Evolutionary conservation across 1,139 yeast genomes (phyloP).

Genomic region (Eremothecium gossypii): DNA sequence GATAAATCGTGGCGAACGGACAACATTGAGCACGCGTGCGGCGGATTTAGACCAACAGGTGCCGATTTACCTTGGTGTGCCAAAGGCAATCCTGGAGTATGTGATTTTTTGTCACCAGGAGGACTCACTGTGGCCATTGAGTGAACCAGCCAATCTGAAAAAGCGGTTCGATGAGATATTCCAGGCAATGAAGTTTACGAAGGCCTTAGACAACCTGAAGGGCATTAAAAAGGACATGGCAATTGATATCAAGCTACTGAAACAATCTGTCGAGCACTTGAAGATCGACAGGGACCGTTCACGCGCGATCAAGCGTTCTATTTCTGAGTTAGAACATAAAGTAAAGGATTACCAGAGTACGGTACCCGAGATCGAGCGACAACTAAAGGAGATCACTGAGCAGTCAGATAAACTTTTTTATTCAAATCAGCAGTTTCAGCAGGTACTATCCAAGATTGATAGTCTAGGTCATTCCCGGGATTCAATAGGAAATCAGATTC

Average conservation of each 20-base stretch:
- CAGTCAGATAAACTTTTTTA: conserved; percentile 60
- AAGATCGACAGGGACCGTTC: conserved; percentile 70
- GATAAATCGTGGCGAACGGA: conserved; percentile 54
- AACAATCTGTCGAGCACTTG: conserved; percentile 70
- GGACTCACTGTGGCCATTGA: conserved; percentile 92
- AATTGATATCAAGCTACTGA: conserved; percentile 61
- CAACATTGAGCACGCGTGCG: conserved; percentile 72
- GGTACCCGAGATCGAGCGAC: conserved; percentile 40
- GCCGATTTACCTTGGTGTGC: conserved; percentile 79
- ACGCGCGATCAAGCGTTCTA: conserved; percentile 41
- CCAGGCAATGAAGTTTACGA: conserved; percentile 88
- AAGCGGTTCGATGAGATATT: conserved; percentile 94
- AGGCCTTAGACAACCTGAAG: conserved; percentile 77
- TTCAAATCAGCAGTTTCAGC: conserved; percentile 75
- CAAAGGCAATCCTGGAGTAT: conserved; percentile 78
- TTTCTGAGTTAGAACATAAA: conserved; percentile 37
- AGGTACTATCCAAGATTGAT: conserved; percentile 55
- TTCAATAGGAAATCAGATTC: conserved; percentile 41
- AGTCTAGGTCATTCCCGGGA: conserved; percentile 42
- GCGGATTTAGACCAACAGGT: conserved; percentile 78
- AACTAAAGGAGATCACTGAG: conserved; percentile 45
- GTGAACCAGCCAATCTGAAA: conserved; percentile 83
- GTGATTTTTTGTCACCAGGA: conserved; percentile 98
- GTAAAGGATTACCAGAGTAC: conserved; percentile 42
- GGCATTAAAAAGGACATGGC: conserved; percentile 67